Base-by-base conservation (phyloP, 163 green algal genomes). In the Botryococcus braunii region DNA sequence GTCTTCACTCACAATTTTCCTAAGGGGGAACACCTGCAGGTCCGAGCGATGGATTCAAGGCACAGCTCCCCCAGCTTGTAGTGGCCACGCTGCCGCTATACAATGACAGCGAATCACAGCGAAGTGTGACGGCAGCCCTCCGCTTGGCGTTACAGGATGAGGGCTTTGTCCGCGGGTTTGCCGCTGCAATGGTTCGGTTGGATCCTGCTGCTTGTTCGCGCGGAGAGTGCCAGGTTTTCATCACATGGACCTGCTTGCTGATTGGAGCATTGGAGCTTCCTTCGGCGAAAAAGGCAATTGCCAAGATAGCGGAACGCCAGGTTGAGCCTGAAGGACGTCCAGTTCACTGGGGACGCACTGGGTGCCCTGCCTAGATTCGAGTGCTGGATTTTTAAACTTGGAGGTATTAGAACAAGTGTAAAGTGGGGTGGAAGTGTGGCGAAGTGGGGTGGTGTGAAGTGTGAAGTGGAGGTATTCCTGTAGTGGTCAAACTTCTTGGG, bases 301-400 rank as follows among this genome's bases (percentile, higher is more conserved):
- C 38, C 1, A 91, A 88, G 74, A 76, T 95, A 46, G 40, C 86
- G 17, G 79, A 91, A 43, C 73, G 72, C 57, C 74, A 82, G 74
- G 75, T 80, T 32, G 0, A 27, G 6, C 27, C 35, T 55, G 2
- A 5, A 2, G 2, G 36, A 8, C 35, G 5, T 1, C 27, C 25
- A 34, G 57, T 21, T 46, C n/a, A n/a, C n/a, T n/a, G n/a, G n/a
- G n/a, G n/a, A n/a, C n/a, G n/a, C n/a, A n/a, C n/a, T n/a, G n/a
- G n/a, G n/a, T n/a, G n/a, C n/a, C n/a, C n/a, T n/a, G n/a, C n/a
- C n/a, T n/a, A n/a, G n/a, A n/a, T n/a, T n/a, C n/a, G n/a, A n/a
- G n/a, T n/a, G n/a, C n/a, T n/a, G n/a, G n/a, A n/a, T n/a, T n/a
- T n/a, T n/a, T n/a, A n/a, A n/a, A n/a, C n/a, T n/a, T n/a, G n/a